These are phyloP conservation scores for Spizellomyces sp. DNA, from an alignment of 192 early-diverging fungal genomes.

Conservation along the genomic window DNA sequence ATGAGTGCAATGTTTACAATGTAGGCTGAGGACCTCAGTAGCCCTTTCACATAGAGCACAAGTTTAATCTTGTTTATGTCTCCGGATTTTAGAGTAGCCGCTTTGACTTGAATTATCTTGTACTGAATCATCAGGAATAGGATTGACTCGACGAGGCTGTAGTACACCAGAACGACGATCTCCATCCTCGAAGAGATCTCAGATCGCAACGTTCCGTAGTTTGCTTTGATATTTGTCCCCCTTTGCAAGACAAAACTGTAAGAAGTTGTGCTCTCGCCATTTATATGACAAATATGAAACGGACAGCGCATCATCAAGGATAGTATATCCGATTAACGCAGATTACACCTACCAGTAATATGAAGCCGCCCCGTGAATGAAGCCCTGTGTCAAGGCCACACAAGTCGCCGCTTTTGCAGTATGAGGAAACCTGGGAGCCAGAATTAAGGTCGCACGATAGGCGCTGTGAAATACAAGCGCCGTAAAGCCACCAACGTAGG, in stretches of 20 bases:
- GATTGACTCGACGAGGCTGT: conserved; percentile 11
- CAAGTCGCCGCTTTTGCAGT: neutral
- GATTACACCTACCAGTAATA: conserved; percentile 6
- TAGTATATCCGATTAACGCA: too few species aligned
- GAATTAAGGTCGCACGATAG: conserved; percentile 4
- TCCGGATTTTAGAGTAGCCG: neutral
- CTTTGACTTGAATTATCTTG: conserved; percentile 4
- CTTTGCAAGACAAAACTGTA: too few species aligned
- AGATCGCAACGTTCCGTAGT: conserved; percentile 11
- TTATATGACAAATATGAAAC: too few species aligned
- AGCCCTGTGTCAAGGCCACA: conserved; percentile 8
- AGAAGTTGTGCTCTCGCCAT: too few species aligned
- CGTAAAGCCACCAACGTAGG: conserved; percentile 11
- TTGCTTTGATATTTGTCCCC: conserved; percentile 3
- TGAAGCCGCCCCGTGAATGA: conserved; percentile 6
- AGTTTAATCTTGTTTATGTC: neutral
- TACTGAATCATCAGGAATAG: conserved; percentile 14
- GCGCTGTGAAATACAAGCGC: conserved; percentile 1
- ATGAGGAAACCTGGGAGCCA: neutral
- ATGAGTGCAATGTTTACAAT: neutral
- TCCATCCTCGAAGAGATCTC: conserved; percentile 4
- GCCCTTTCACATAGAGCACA: neutral
- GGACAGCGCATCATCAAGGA: too few species aligned
- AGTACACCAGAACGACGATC: conserved; percentile 5
- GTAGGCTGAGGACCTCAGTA: conserved; percentile 1